phyloP scores from a whole-genome alignment of 2,329 filamentous ascomycete genomes.

The Hymenoscyphus salicellus region DNA sequence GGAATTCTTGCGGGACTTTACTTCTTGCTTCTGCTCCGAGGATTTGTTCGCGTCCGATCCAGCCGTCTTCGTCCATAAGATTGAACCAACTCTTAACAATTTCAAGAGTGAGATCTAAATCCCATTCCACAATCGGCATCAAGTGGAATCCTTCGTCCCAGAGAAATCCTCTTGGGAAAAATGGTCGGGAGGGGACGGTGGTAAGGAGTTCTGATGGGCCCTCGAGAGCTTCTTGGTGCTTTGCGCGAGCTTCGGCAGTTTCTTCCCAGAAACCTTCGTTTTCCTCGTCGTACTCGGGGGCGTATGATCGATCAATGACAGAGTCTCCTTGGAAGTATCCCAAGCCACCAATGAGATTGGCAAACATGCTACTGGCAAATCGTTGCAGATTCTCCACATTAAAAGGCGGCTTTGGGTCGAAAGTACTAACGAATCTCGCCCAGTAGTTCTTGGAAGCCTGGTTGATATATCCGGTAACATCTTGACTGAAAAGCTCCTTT shows the following conservation, averaged over 20 bases:
- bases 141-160: slow-evolving; percentile 99
- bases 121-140: slow-evolving; percentile 88
- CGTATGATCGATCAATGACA: slow-evolving; percentile 84
- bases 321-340: slow-evolving; percentile 92
- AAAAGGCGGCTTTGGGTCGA: slow-evolving; percentile 75
- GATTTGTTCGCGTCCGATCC: slow-evolving; percentile 96
- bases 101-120: slow-evolving; percentile 80
- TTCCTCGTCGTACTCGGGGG: slow-evolving; percentile 91
- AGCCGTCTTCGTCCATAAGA: slow-evolving; percentile 93
- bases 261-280: slow-evolving; percentile 96
- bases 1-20: slow-evolving; percentile 91
- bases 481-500: slow-evolving; percentile 54
- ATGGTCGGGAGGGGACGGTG: slow-evolving; percentile 85
- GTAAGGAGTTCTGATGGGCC: slow-evolving; percentile 88
- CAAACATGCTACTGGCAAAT: slow-evolving; percentile 88
- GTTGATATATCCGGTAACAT: slow-evolving; percentile 68
- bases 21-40: slow-evolving; percentile 86
- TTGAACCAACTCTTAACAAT: slow-evolving; percentile 95
- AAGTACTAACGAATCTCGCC: slow-evolving; percentile 69
- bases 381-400: slow-evolving; percentile 65
- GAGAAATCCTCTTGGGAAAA: slow-evolving; percentile 93
- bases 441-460: slow-evolving; percentile 66
- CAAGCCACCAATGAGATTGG: slow-evolving; percentile 88
- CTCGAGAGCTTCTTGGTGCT: slow-evolving; percentile 66
- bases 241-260: slow-evolving; percentile 72